These are phyloP conservation scores for Ustilaginoidea virens DNA, from an alignment of 2,329 filamentous ascomycete genomes.

Conservation along the genomic window DNA sequence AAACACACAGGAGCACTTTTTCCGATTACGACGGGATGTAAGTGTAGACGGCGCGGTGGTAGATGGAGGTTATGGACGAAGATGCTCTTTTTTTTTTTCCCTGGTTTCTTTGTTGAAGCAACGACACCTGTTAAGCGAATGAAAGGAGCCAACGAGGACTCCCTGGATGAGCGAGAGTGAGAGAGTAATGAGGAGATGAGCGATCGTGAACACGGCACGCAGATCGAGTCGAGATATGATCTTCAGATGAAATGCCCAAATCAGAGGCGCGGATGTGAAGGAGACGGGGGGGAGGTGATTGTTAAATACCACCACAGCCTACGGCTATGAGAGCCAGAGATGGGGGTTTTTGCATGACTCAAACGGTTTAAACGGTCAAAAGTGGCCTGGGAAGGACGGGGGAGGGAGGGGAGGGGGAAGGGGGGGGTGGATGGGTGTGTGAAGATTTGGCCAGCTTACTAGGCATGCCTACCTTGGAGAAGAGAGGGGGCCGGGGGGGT, in stretches of 20 bases:
- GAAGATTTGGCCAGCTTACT: too few relatives aligned
- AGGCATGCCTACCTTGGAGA: too few relatives aligned
- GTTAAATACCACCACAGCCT: conserved; percentile 8
- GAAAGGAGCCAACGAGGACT: conserved; percentile 63
- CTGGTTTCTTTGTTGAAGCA: too few relatives aligned
- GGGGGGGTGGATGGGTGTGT: background rate
- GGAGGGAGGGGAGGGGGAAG: background rate
- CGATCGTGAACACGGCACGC: conserved; percentile 26
- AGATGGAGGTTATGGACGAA: too few relatives aligned
- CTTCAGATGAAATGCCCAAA: conserved; percentile 4
- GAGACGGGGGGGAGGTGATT: conserved; percentile 4
- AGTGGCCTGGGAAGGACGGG: background rate
- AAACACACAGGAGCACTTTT: too few relatives aligned
- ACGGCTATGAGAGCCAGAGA: too few relatives aligned
- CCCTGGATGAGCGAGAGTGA: conserved; percentile 33
- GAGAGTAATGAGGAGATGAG: conserved; percentile 26
- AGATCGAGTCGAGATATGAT: conserved; percentile 3
- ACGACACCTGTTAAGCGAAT: conserved; percentile 47
- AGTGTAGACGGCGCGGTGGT: too few relatives aligned
- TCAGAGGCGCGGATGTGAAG: conserved; percentile 2
- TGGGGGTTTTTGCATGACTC: background rate
- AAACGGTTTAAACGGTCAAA: background rate
- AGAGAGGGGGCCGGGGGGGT: too few relatives aligned
- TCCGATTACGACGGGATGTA: too few relatives aligned
- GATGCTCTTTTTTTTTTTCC: too few relatives aligned